Evolutionary conservation across 371 early-diverging fungal species (phyloP), one percentile per base, ranked within the genome.

Genomic region (Apophysomyces sp.): DNA sequence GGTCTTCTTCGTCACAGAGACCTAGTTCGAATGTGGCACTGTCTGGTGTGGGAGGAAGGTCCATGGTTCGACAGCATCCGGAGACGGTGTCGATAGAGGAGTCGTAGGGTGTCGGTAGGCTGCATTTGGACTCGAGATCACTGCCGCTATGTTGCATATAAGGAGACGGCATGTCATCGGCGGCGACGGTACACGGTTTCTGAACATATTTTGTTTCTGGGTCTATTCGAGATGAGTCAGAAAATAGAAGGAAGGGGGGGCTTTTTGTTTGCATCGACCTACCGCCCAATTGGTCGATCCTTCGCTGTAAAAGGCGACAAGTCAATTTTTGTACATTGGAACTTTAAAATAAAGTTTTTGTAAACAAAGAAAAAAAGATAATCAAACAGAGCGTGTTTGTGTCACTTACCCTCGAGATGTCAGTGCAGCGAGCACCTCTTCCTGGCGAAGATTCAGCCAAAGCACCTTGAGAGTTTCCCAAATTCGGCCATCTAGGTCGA

Each of bases 321-420:
- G 79, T 78, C 32, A 78, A 51, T 52, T 78, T 78, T 31, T 71
- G 76, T 26, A 75, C 55, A 60, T 78, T 78, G 32, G 60, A 31
- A 30, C 77, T 77, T 67, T 16, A 44, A 34, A 53, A 34, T 44
- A 21, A 29, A 28, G 18, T 24, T 52, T 34, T n/a, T 13, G 60
- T 52, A 27, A 59, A 41, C 8, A 55, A 28, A 57, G 18, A 56
- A n/a, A 13, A 5, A 44, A 3, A 16, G 21, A 13, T 13, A 34
- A 11, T 34, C 13, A 13, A 8, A 34, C 34, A 4, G 1, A 34
- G 34, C 34, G 4, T 11, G 49, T 18, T 44, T 44, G 26, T 44
- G 49, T 16, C 4, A 52, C 11, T 65, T 77, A 77, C 72, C 71
- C 66, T 30, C 55, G 52, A 0, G 36, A 26, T 2, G 66, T 58